Evolutionary conservation across 176 grass and related monocot species (phyloP).

Genomic region (Cenchrus purpureus): DNA sequence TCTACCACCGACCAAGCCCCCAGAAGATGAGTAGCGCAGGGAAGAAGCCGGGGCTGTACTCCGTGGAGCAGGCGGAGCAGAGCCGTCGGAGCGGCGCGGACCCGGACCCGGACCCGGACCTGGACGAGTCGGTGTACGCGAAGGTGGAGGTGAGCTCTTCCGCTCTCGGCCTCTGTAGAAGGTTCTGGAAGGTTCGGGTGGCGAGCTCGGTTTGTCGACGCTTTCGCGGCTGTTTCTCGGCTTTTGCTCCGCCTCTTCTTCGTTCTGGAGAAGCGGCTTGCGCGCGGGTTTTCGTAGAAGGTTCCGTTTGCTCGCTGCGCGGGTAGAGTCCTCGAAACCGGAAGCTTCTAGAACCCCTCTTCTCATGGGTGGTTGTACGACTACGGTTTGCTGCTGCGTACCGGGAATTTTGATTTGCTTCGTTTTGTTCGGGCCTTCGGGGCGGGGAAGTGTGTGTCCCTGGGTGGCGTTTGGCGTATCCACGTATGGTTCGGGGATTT

Average conservation of each 20-base stretch:
- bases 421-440: neutral
- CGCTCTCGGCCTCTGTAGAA: neutral
- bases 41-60: conserved; percentile 16
- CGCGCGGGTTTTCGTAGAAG: neutral
- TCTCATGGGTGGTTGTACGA: neutral
- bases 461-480: neutral
- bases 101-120: neutral
- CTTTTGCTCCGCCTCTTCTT: conserved; percentile 2
- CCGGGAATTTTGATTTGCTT: conserved; percentile 5
- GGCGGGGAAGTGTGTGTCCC: neutral
- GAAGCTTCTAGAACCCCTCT: conserved; percentile 1
- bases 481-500: neutral
- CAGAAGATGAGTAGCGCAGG: neutral
- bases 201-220: neutral
- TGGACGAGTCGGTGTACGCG: neutral
- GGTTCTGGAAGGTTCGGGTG: conserved; percentile 10
- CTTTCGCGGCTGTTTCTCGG: neutral
- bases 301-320: neutral
- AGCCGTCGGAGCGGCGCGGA: neutral
- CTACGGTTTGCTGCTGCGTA: neutral
- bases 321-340: neutral
- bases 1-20: neutral
- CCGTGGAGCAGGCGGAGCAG: neutral
- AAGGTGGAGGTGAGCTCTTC: conserved; percentile 45
- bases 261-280: conserved; percentile 12